Evolutionary conservation across 2,329 filamentous ascomycete species (phyloP).

Genomic region (Diaporthe nobilis): DNA sequence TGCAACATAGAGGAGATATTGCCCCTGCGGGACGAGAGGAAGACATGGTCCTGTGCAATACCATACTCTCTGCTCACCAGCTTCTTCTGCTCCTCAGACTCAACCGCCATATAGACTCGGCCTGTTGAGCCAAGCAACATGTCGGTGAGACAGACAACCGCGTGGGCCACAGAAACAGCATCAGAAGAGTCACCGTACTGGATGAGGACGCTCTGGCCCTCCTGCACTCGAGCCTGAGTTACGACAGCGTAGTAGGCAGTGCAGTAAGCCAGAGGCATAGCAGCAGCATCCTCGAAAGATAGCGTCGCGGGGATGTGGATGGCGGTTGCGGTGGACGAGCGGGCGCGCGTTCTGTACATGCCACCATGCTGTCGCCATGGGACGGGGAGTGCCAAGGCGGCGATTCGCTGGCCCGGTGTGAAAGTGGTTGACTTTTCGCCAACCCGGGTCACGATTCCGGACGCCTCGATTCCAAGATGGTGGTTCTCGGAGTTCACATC

Average conservation of each 20-base stretch:
- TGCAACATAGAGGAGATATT: neutral
- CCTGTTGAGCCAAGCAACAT: constrained; percentile 54
- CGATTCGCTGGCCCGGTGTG: neutral
- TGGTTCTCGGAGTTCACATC: constrained; percentile 52
- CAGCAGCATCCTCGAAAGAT: constrained; percentile 55
- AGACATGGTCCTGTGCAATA: constrained; percentile 44
- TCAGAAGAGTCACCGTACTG: constrained; percentile 42
- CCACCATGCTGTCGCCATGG: neutral
- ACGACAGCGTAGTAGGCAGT: constrained; percentile 59
- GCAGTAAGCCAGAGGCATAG: constrained; percentile 56
- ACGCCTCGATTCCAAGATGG: constrained; percentile 47
- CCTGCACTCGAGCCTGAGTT: constrained; percentile 54
- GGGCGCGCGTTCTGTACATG: constrained; percentile 11
- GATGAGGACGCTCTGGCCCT: constrained; percentile 52
- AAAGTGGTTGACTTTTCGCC: constrained; percentile 35
- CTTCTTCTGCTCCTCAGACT: constrained; percentile 48
- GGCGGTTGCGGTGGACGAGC: constrained; percentile 39
- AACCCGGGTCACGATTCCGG: constrained; percentile 45
- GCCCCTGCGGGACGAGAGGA: constrained; percentile 48
- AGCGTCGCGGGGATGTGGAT: constrained; percentile 41
- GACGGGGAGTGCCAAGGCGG: neutral
- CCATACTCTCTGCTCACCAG: constrained; percentile 44
- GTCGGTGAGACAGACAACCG: constrained; percentile 24
- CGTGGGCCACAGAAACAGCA: constrained; percentile 40
- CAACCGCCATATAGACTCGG: constrained; percentile 50